These are phyloP conservation scores for Echria macrotheca DNA, from an alignment of 495 filamentous ascomycete species.

Conservation along the genomic window DNA sequence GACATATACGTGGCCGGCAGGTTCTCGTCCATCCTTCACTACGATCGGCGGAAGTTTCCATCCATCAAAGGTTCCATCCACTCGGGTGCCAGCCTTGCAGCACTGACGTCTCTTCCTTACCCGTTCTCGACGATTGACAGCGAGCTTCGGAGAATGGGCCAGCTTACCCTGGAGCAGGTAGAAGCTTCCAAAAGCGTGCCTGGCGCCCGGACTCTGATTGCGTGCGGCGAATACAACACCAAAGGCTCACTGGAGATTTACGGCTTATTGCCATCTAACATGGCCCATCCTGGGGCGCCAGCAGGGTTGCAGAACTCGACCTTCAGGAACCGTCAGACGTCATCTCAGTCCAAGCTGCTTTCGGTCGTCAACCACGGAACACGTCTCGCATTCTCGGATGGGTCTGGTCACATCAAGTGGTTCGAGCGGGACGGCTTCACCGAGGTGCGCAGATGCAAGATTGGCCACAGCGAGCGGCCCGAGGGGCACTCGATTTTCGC, in stretches of 20 bases:
- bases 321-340: constrained; percentile 76
- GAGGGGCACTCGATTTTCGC: constrained; percentile 39
- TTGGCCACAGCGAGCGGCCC: constrained; percentile 45
- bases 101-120: constrained; percentile 67
- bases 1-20: constrained; percentile 80
- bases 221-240: constrained; percentile 91
- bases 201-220: constrained; percentile 62
- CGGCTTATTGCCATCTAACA: constrained; percentile 41
- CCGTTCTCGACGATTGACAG: constrained; percentile 53
- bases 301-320: constrained; percentile 35
- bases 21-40: constrained; percentile 84
- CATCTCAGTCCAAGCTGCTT: constrained; percentile 73
- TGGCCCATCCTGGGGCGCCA: constrained; percentile 21
- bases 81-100: constrained; percentile 76
- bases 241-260: constrained; percentile 90
- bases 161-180: constrained; percentile 48
- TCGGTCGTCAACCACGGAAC: constrained; percentile 82
- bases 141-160: constrained; percentile 48
- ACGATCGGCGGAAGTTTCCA: constrained; percentile 83
- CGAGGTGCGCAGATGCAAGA: constrained; percentile 73
- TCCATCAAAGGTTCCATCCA: constrained; percentile 70
- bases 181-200: constrained; percentile 42
- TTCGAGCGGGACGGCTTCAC: constrained; percentile 80
- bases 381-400: constrained; percentile 77
- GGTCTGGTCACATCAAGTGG: constrained; percentile 83